phyloP scores from a whole-genome alignment of 768 basidiomycete genomes.

The Lactarius indigo region DNA sequence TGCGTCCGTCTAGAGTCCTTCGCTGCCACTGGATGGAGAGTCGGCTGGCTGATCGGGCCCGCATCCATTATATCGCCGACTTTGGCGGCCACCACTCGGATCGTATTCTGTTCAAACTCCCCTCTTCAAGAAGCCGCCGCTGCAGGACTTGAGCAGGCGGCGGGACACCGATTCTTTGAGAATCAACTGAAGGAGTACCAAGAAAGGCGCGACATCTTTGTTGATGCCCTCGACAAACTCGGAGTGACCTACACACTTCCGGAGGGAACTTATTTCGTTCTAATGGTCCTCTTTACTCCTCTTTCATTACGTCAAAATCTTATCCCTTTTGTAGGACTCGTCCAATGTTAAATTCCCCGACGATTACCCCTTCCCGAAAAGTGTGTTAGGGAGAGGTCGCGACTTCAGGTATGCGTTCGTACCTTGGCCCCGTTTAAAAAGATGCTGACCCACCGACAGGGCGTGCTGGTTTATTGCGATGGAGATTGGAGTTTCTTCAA shows the following conservation, averaged over 20 bases:
- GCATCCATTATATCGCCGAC: slow-evolving; percentile 78
- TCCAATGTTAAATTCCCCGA: slow-evolving; percentile 76
- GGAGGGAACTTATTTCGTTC: slow-evolving; percentile 87
- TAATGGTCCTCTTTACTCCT: slow-evolving; percentile 49
- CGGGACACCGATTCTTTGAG: slow-evolving; percentile 70
- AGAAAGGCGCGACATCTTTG: slow-evolving; percentile 73
- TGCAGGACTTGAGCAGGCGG: slow-evolving; percentile 79
- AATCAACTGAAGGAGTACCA: slow-evolving; percentile 72
- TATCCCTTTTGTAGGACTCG: slow-evolving; percentile 54
- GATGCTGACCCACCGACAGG: slow-evolving; percentile 38
- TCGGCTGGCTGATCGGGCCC: slow-evolving; percentile 95
- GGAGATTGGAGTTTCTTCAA: slow-evolving; percentile 87
- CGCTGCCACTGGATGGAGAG: slow-evolving; percentile 95
- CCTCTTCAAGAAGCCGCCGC: slow-evolving; percentile 95
- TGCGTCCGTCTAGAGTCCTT: slow-evolving; percentile 67
- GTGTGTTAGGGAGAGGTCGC: slow-evolving; percentile 71
- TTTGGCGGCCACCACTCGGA: slow-evolving; percentile 86
- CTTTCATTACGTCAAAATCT: neutral
- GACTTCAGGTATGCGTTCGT: slow-evolving; percentile 68
- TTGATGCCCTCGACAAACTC: slow-evolving; percentile 73
- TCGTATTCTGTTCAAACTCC: slow-evolving; percentile 93
- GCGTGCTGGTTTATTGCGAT: slow-evolving; percentile 95
- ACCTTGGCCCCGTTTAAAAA: slow-evolving; percentile 9
- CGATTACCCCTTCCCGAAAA: slow-evolving; percentile 76
- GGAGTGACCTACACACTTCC: slow-evolving; percentile 86